A percentile compares a stretch with the other conserved stretches of the same genome.
Conservation (phyloP, 768 basidiomycete genomes). For the Boletus pseudo-olivaceus region DNA sequence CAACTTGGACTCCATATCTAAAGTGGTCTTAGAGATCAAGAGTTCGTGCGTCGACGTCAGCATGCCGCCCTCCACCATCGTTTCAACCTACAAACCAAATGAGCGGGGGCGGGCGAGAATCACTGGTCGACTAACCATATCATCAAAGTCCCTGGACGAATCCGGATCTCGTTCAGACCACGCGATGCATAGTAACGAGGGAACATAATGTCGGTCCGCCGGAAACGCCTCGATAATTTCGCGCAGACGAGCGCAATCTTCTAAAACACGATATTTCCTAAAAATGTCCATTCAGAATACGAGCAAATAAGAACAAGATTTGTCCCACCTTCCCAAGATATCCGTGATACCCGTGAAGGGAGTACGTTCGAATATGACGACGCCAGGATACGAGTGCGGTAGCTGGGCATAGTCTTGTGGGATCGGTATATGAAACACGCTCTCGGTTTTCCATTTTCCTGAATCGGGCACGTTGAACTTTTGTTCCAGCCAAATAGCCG, state of each 20-base stretch:
- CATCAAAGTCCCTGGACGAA: slow-evolving; percentile 46
- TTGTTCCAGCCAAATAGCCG: slow-evolving; percentile 75
- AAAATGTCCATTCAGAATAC: neutral
- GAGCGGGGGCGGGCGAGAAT: neutral
- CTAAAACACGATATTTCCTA: slow-evolving; percentile 69
- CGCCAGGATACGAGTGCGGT: slow-evolving; percentile 45
- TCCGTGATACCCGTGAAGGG: slow-evolving; percentile 60
- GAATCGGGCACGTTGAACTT: slow-evolving; percentile 71
- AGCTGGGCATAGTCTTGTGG: slow-evolving; percentile 17
- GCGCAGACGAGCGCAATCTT: slow-evolving; percentile 68
- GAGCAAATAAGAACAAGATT: neutral
- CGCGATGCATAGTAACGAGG: slow-evolving; percentile 56
- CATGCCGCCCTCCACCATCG: slow-evolving; percentile 42
- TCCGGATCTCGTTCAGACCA: slow-evolving; percentile 52
- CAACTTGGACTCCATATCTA: slow-evolving; percentile 59
- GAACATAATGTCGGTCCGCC: slow-evolving; percentile 53
- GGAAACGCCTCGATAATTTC: slow-evolving; percentile 58
- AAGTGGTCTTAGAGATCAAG: slow-evolving; percentile 46
- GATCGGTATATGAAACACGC: slow-evolving; percentile 57
- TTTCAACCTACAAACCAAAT: slow-evolving; percentile 41
- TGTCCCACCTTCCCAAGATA: slow-evolving; percentile 59
- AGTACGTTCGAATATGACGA: slow-evolving; percentile 75
- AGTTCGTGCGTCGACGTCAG: slow-evolving; percentile 44
- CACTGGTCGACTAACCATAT: slow-evolving; percentile 48
- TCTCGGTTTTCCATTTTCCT: slow-evolving; percentile 58